These are phyloP conservation scores for Taphrina sp. DNA, from an alignment of 1,139 yeast species.

Conservation along the genomic window DNA sequence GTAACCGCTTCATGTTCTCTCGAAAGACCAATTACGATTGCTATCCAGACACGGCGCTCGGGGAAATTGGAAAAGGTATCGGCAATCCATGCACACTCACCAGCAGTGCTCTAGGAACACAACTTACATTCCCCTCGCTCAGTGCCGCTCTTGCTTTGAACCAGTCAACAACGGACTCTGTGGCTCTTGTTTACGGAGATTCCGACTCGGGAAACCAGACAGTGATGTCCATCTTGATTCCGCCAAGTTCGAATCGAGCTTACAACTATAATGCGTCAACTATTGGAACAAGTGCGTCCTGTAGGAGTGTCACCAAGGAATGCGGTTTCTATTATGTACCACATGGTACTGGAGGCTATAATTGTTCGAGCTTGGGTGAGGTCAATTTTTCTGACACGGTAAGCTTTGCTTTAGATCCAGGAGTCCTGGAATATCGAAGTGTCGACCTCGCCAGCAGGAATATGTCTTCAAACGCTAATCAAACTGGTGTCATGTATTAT, in stretches of 20 bases:
- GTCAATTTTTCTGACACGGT: not conserved
- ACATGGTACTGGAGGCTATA: not conserved
- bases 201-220: not conserved
- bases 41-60: not conserved
- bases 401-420: not conserved
- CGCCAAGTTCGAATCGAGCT: not conserved
- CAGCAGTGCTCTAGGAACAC: not conserved
- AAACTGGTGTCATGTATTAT: not conserved
- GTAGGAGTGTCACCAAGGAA: not conserved
- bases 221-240: not conserved
- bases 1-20: not conserved
- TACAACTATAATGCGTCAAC: slow-evolving; percentile 10
- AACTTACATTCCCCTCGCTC: not conserved
- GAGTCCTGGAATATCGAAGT: not conserved
- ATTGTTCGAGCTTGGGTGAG: not conserved
- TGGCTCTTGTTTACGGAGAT: not conserved
- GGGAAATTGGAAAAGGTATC: not conserved
- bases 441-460: not conserved
- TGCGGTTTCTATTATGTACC: not conserved
- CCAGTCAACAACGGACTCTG: not conserved
- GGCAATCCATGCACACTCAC: not conserved
- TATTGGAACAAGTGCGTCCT: not conserved
- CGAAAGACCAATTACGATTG: not conserved
- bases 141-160: slow-evolving; percentile 1
- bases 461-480: not conserved